Percentiles rank a stretch among this genome's conserved stretches.
Conservation (phyloP, 1,139 yeast genomes). For the Hansenula anomala region DNA sequence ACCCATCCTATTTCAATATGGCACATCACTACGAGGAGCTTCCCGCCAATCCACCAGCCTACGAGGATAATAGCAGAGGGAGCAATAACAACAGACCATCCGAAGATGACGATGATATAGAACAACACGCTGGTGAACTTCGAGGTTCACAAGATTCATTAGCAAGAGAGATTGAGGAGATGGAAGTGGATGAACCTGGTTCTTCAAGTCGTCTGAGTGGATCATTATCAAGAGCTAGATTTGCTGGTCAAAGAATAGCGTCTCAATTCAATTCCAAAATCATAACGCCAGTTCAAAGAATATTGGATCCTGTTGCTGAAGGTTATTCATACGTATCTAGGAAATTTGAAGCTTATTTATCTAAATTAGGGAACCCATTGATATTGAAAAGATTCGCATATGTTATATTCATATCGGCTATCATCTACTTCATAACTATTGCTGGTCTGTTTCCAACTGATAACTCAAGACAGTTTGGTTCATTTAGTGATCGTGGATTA, state of each 20-base stretch:
- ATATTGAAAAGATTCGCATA: slow-evolving; percentile 75
- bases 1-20: background rate
- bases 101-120: background rate
- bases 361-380: slow-evolving; percentile 77
- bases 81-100: background rate
- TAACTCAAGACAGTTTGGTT: slow-evolving; percentile 50
- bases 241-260: slow-evolving; percentile 22
- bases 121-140: background rate
- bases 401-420: slow-evolving; percentile 53
- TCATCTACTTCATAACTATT: slow-evolving; percentile 54
- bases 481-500: slow-evolving; percentile 55
- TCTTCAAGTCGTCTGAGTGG: slow-evolving; percentile 23
- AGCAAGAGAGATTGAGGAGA: slow-evolving; percentile 26
- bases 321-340: slow-evolving; percentile 40
- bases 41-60: slow-evolving; percentile 13
- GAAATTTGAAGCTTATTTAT: slow-evolving; percentile 51
- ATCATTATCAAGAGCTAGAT: slow-evolving; percentile 28
- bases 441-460: slow-evolving; percentile 44
- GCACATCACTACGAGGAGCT: slow-evolving; percentile 9
- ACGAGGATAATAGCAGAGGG: background rate
- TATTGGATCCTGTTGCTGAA: slow-evolving; percentile 68
- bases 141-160: slow-evolving; percentile 7
- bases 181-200: slow-evolving; percentile 37
- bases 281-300: slow-evolving; percentile 48
- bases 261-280: slow-evolving; percentile 35